Evolutionary conservation across 2,329 filamentous ascomycete genomes (phyloP).

Genomic region (Gaeumannomyces tritici): DNA sequence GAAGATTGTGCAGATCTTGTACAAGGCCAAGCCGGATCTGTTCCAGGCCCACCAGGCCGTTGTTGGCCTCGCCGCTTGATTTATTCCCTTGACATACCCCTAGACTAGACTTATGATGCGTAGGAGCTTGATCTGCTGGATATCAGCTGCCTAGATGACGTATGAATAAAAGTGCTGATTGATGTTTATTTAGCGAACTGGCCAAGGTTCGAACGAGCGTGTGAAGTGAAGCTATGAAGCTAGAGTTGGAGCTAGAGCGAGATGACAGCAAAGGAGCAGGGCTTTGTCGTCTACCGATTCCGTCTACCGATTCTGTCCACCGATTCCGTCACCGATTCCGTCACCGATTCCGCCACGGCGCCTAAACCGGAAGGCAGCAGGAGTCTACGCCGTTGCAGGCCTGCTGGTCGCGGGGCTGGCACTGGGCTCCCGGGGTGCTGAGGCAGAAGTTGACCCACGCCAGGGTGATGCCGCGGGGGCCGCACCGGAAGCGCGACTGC

Average conservation of each 20-base stretch:
- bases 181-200: too few species aligned
- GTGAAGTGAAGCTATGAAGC: too few species aligned
- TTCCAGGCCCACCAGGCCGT: slow-evolving; percentile 19
- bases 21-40: slow-evolving; percentile 19
- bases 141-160: too few species aligned
- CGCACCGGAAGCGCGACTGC: neutral
- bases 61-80: slow-evolving; percentile 15
- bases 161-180: too few species aligned
- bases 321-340: too few species aligned
- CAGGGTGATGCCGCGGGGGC: neutral
- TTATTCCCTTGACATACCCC: neutral
- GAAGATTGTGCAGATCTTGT: slow-evolving; percentile 47
- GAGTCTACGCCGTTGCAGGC: neutral
- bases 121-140: neutral
- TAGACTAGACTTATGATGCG: neutral
- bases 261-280: too few species aligned
- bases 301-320: too few species aligned
- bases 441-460: neutral
- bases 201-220: too few species aligned
- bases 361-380: too few species aligned
- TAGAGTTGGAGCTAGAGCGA: too few species aligned
- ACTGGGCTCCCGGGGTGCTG: neutral
- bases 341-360: too few species aligned
- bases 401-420: neutral
- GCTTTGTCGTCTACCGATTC: too few species aligned